phyloP scores from a whole-genome alignment of 768 basidiomycete species.

The Crassisporium funariophilum region DNA sequence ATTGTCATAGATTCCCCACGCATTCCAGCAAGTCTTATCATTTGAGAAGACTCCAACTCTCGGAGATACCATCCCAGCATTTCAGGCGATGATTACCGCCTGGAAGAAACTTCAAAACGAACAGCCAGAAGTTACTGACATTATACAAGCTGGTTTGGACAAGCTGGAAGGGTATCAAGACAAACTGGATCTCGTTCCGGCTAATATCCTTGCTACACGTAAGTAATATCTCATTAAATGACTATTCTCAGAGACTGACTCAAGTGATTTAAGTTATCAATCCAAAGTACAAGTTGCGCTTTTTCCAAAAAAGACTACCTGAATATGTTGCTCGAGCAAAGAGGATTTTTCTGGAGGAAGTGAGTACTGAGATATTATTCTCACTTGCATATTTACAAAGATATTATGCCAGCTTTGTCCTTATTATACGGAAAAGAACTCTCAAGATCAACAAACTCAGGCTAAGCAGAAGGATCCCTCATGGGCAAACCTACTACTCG shows the following conservation, averaged over 20 bases:
- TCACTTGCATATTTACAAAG: not conserved
- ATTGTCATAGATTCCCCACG: not conserved
- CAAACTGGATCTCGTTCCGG: conserved; percentile 18
- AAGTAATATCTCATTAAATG: not conserved
- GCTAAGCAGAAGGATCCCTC: not conserved
- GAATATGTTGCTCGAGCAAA: not conserved
- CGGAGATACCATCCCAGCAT: conserved; percentile 27
- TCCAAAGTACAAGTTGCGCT: not conserved
- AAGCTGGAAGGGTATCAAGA: conserved; percentile 28
- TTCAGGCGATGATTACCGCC: conserved; percentile 21
- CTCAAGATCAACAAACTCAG: no score
- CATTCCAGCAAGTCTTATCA: conserved; percentile 33
- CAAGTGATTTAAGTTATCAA: not conserved
- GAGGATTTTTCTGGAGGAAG: not conserved
- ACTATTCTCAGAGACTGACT: not conserved
- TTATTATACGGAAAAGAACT: no score
- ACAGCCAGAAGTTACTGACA: not conserved
- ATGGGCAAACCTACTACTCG: not conserved
- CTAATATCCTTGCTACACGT: conserved; percentile 27
- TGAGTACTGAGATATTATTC: not conserved
- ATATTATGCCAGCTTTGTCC: no score
- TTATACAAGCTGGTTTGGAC: conserved; percentile 29
- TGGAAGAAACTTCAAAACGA: conserved; percentile 22
- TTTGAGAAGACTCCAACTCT: conserved; percentile 31
- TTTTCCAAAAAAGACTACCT: not conserved